phyloP scores from a whole-genome alignment of 495 filamentous ascomycete species.

The Physcia stellaris region DNA sequence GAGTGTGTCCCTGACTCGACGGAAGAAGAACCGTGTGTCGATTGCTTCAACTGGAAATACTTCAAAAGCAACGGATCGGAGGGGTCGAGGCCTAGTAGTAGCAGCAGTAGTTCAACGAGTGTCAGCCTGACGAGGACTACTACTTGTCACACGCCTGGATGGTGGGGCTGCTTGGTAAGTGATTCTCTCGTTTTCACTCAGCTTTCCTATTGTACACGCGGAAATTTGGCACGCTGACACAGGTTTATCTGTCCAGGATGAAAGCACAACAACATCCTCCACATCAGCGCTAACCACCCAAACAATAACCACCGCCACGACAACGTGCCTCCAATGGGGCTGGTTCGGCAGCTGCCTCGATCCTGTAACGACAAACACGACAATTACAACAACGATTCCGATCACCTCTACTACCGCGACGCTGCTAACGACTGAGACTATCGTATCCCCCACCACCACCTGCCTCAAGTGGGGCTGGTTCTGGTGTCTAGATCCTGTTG shows the following conservation, averaged over 20 bases:
- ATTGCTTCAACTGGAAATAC: slow-evolving; percentile 90
- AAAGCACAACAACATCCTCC: slow-evolving; percentile 32
- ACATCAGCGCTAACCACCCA: slow-evolving; percentile 33
- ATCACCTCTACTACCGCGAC: too few species aligned
- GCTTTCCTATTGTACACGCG: neutral
- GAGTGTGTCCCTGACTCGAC: slow-evolving; percentile 50
- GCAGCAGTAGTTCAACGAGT: slow-evolving; percentile 36
- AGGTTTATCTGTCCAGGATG: slow-evolving; percentile 9
- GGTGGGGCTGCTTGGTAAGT: slow-evolving; percentile 49
- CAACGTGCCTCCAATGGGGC: slow-evolving; percentile 77
- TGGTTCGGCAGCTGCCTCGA: slow-evolving; percentile 31
- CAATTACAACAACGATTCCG: too few species aligned
- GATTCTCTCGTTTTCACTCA: slow-evolving; percentile 1
- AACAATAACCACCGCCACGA: slow-evolving; percentile 42
- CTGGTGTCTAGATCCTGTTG: too few species aligned
- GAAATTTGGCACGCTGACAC: neutral
- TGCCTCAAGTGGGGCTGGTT: too few species aligned
- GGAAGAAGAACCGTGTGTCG: slow-evolving; percentile 71
- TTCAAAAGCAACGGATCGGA: slow-evolving; percentile 80
- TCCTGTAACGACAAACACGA: too few species aligned
- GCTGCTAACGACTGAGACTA: too few species aligned
- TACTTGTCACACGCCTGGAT: slow-evolving; percentile 79
- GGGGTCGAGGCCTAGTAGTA: slow-evolving; percentile 47
- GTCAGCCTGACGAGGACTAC: slow-evolving; percentile 57
- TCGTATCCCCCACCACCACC: too few species aligned